Evolutionary conservation across 2,329 filamentous ascomycete species (phyloP).

Genomic region (Verticillium tricorpus): DNA sequence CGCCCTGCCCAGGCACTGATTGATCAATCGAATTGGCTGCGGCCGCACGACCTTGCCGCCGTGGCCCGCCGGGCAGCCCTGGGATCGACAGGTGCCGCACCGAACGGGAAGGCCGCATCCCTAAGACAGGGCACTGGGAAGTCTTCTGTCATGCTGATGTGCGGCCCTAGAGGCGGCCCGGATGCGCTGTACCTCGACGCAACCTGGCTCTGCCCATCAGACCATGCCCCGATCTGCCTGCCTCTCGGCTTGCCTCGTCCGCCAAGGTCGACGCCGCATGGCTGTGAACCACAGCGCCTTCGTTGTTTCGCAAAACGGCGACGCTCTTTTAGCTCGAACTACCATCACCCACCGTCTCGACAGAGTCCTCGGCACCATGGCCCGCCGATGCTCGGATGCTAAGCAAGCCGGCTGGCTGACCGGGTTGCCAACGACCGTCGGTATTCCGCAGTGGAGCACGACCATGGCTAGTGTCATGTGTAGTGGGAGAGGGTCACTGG

Average conservation of each 20-base stretch:
- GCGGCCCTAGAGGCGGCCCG: not conserved
- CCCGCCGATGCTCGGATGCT: not conserved
- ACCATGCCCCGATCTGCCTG: not conserved
- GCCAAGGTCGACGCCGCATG: not conserved
- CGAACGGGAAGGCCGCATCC: not conserved
- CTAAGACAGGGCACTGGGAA: not conserved
- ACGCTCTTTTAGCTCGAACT: not conserved
- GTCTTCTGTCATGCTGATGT: not conserved
- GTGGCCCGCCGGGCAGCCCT: not conserved
- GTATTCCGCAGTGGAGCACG: not conserved
- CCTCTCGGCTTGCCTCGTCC: not conserved
- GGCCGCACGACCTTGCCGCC: not conserved
- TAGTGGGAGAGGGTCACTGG: not conserved
- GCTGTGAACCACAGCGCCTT: not conserved
- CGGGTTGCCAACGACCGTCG: not conserved
- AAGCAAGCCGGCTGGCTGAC: not conserved
- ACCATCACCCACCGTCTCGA: not conserved
- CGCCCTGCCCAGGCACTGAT: not conserved
- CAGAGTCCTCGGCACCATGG: not conserved
- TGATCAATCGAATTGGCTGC: not conserved
- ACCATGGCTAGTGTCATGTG: not conserved
- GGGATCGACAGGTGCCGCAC: not conserved
- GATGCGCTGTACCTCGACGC: not conserved
- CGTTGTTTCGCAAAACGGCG: not conserved
- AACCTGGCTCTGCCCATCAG: not conserved